Evolutionary conservation across 2,329 filamentous ascomycete genomes (phyloP).

Genomic region (Huntiella moniliformis): DNA sequence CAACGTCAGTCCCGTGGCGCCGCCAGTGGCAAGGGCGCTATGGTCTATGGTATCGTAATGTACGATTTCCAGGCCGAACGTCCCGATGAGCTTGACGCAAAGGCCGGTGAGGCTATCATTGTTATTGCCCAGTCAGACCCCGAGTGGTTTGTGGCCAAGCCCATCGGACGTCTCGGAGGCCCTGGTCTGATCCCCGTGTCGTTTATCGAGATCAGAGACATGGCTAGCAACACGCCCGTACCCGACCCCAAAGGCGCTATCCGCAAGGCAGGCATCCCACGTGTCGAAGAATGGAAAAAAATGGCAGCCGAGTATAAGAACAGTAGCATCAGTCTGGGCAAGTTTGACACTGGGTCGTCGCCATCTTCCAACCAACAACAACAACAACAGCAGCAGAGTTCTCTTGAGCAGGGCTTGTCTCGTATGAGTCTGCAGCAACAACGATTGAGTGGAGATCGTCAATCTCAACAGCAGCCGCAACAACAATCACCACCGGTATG

Average conservation of each 20-base stretch:
- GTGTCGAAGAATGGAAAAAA: constrained; percentile 98
- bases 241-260: constrained; percentile 71
- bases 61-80: constrained; percentile 92
- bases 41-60: constrained; percentile 93
- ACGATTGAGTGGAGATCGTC: constrained; percentile 7
- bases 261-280: constrained; percentile 70
- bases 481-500: constrained; percentile 4
- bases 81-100: constrained; percentile 89
- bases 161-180: constrained; percentile 90
- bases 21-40: constrained; percentile 32
- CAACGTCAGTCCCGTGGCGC: constrained; percentile 33
- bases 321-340: constrained; percentile 89
- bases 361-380: constrained; percentile 14
- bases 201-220: constrained; percentile 90
- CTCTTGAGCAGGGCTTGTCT: constrained; percentile 45
- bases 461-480: constrained; percentile 8
- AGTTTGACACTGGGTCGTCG: constrained; percentile 46
- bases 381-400: constrained; percentile 15
- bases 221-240: constrained; percentile 70
- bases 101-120: constrained; percentile 89
- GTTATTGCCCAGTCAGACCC: constrained; percentile 97
- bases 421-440: constrained; percentile 20
- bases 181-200: constrained; percentile 91
- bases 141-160: constrained; percentile 98
- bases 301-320: constrained; percentile 99